These are phyloP conservation scores for Tephrocybe sp. DNA, from an alignment of 768 basidiomycete species.

Conservation along the genomic window DNA sequence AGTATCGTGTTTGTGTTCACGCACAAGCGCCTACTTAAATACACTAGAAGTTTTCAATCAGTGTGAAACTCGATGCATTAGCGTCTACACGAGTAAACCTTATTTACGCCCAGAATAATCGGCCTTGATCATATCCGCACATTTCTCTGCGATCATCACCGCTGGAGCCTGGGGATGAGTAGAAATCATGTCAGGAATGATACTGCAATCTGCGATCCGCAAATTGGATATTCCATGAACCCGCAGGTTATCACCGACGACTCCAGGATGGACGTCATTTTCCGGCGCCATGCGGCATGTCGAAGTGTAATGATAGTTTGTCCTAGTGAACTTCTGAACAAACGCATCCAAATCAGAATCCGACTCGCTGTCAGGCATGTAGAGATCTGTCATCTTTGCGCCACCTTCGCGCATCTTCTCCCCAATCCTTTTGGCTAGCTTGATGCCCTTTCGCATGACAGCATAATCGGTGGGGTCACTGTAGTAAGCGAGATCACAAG, in stretches of 20 bases:
- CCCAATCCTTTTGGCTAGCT: slow-evolving; percentile 18
- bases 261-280: slow-evolving; percentile 29
- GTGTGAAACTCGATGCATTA: too few species aligned
- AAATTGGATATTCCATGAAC: slow-evolving; percentile 45
- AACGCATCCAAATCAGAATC: slow-evolving; percentile 29
- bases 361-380: slow-evolving; percentile 21
- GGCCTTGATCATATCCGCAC: slow-evolving; percentile 29
- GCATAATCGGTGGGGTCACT: slow-evolving; percentile 33
- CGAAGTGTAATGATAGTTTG: slow-evolving; percentile 31
- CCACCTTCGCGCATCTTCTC: slow-evolving; percentile 21
- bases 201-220: slow-evolving; percentile 35
- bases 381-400: slow-evolving; percentile 21
- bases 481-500: slow-evolving; percentile 17
- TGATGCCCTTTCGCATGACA: slow-evolving; percentile 25
- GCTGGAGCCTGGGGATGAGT: slow-evolving; percentile 33
- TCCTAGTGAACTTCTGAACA: slow-evolving; percentile 17
- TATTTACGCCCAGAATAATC: neutral
- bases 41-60: too few species aligned
- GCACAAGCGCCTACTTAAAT: too few species aligned
- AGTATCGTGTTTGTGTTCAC: too few species aligned
- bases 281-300: slow-evolving; percentile 33
- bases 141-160: slow-evolving; percentile 35
- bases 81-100: too few species aligned
- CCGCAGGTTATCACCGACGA: slow-evolving; percentile 42
- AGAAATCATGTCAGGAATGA: slow-evolving; percentile 28